phyloP scores from a whole-genome alignment of 768 basidiomycete genomes.

The Boletellus ananas region DNA sequence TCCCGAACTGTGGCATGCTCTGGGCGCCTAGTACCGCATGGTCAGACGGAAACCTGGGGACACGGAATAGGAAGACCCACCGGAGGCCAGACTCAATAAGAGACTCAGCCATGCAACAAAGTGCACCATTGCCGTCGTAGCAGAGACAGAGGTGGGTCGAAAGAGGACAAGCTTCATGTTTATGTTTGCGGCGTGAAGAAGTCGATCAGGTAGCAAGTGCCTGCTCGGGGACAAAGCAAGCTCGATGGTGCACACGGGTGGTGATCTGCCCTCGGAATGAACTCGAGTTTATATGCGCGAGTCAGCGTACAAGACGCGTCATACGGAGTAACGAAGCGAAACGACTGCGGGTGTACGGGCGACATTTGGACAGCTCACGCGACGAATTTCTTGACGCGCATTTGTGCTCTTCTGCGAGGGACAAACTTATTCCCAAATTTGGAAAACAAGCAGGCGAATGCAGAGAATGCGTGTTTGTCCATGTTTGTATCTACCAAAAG shows the following conservation, averaged over 20 bases:
- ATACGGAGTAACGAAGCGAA: constrained; percentile 11
- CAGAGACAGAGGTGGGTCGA: constrained; percentile 17
- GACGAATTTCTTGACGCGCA: too few relatives aligned
- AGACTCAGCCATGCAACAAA: constrained; percentile 7
- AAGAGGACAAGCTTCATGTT: constrained; percentile 20
- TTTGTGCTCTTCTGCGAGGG: not conserved
- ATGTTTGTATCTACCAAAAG: not conserved
- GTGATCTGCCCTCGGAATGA: not conserved
- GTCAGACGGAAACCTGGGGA: not conserved
- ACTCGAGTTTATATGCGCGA: constrained; percentile 9
- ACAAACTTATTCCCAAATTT: constrained; percentile 29
- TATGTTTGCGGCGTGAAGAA: not conserved
- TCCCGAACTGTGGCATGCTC: constrained; percentile 14
- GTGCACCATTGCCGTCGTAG: not conserved
- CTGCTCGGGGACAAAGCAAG: constrained; percentile 8
- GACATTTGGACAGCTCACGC: too few relatives aligned
- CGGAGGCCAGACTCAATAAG: constrained; percentile 6
- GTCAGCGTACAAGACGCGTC: constrained; percentile 12
- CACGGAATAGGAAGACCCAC: constrained; percentile 1
- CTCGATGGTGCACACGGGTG: not conserved
- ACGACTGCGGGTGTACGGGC: not conserved
- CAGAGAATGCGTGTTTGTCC: constrained; percentile 3
- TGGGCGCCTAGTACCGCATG: constrained; percentile 3
- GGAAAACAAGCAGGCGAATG: constrained; percentile 27
- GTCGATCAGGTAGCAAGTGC: constrained; percentile 2